Evolutionary conservation across 2,329 filamentous ascomycete species (phyloP).

Genomic region (Aureobasidium sp.): DNA sequence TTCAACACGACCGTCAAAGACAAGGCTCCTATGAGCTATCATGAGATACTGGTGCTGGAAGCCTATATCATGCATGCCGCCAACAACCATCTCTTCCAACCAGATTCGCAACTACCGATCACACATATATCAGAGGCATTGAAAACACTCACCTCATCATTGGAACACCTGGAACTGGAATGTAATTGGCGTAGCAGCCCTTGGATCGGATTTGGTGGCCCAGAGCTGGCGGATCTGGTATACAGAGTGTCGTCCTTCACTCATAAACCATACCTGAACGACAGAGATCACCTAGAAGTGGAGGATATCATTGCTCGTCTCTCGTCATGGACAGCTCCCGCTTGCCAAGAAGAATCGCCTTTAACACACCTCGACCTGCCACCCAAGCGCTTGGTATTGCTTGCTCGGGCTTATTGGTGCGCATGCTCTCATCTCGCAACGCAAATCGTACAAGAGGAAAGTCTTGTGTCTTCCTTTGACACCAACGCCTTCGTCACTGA

Average conservation of each 20-base stretch:
- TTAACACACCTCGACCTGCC: background rate
- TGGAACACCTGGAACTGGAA: background rate
- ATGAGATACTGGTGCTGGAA: conserved; percentile 16
- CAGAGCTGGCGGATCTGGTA: background rate
- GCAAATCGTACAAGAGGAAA: background rate
- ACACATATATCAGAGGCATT: conserved; percentile 4
- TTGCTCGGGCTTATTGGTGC: background rate
- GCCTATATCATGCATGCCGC: conserved; percentile 16
- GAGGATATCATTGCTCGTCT: background rate
- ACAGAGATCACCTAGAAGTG: background rate
- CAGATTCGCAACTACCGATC: conserved; percentile 12
- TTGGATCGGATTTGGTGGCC: conserved; percentile 8
- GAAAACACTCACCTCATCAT: background rate
- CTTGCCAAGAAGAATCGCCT: background rate
- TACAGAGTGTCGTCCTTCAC: conserved; percentile 10
- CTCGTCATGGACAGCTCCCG: background rate
- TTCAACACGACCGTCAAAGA: conserved; percentile 7
- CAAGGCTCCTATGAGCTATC: background rate
- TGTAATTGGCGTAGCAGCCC: conserved; percentile 6
- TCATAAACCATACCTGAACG: background rate
- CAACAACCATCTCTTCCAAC: conserved; percentile 15
- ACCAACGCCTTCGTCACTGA: background rate
- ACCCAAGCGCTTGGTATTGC: background rate
- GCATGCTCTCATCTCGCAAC: conserved; percentile 1
- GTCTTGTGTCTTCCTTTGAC: background rate